Evolutionary conservation across 148 eudicot genomes (phyloP).

Genomic region (Amaranthus palmeri): DNA sequence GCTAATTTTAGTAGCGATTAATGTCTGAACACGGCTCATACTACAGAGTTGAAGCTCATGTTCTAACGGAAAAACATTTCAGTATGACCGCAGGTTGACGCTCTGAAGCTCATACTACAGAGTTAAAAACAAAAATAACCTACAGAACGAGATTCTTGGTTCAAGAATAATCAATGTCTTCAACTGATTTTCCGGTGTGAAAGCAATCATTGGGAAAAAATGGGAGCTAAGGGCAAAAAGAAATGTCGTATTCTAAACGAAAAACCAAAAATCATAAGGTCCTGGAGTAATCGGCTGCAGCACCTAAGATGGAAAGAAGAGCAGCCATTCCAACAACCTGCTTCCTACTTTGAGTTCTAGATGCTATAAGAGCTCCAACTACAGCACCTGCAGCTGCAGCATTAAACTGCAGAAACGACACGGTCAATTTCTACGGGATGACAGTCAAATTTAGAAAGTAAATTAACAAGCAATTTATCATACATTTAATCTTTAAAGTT

Average conservation of each 20-base stretch:
- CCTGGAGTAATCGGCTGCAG: constrained; percentile 51
- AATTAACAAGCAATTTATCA: background rate
- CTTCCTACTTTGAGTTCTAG: constrained; percentile 61
- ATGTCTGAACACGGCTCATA: no score
- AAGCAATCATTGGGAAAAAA: background rate
- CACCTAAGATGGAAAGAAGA: constrained; percentile 52
- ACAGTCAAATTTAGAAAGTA: background rate
- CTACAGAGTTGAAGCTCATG: no score
- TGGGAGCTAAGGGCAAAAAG: background rate
- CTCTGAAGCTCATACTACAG: no score
- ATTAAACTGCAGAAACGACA: constrained; percentile 43
- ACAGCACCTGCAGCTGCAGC: constrained; percentile 66
- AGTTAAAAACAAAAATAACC: no score
- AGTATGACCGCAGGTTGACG: no score
- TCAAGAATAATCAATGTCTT: no score
- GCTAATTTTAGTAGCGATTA: no score
- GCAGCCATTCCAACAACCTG: constrained; percentile 68
- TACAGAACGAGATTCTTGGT: no score
- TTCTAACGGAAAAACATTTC: no score
- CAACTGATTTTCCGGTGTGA: no score
- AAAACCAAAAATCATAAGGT: constrained; percentile 28
- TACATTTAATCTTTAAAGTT: background rate
- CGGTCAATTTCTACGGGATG: constrained; percentile 4
- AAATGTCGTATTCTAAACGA: constrained; percentile 4
- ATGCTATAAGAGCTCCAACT: constrained; percentile 77